A percentile compares a stretch with the other conserved stretches of the same genome.
Evolutionary conservation across 2,329 filamentous ascomycete genomes (phyloP).

Genomic region (Monosporascus cannonballus): DNA sequence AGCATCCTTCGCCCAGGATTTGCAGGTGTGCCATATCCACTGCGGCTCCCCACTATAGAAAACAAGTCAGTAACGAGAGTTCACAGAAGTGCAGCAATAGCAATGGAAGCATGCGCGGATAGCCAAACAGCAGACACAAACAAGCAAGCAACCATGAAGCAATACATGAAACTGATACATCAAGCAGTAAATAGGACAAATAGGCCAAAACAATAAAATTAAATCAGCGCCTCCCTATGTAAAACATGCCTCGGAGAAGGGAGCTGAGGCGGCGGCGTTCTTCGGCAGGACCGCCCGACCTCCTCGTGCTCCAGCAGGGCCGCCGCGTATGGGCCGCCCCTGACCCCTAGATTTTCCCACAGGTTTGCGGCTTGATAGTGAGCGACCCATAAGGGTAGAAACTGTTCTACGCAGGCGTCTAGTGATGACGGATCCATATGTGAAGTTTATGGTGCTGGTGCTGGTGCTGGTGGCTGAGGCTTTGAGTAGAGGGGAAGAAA

Average conservation of each 20-base stretch:
- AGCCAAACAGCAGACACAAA: neutral
- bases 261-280: no score
- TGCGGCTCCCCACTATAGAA: constrained; percentile 2
- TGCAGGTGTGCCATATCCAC: constrained; percentile 21
- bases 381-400: neutral
- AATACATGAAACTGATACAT: neutral
- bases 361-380: neutral
- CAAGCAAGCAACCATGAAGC: neutral
- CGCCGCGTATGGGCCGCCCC: constrained; percentile 8
- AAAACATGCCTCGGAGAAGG: neutral
- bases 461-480: no score
- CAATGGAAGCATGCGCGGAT: neutral
- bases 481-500: neutral
- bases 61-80: constrained; percentile 5
- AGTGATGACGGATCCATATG: neutral
- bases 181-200: neutral
- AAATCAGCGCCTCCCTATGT: neutral
- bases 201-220: neutral
- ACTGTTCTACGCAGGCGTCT: neutral
- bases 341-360: constrained; percentile 4
- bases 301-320: neutral
- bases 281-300: no score
- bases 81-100: neutral
- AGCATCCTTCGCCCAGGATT: constrained; percentile 18
- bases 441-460: no score